Conservation (phyloP, 2,329 filamentous ascomycete genomes). For the Albifimbria verrucaria region DNA sequence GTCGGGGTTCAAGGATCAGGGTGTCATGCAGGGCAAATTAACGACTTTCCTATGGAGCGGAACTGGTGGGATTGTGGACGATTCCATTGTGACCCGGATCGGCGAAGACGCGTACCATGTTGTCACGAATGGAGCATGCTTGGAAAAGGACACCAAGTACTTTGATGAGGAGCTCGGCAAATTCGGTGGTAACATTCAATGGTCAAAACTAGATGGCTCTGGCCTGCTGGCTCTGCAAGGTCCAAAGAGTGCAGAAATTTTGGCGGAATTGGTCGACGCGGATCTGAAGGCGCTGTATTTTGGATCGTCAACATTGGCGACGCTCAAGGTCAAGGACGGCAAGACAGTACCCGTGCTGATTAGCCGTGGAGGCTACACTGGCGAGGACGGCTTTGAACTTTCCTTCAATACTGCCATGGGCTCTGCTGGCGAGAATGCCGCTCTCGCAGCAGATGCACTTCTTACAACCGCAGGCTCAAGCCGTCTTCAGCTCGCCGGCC, state of each 20-base stretch:
- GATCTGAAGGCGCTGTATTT: slow-evolving; percentile 74
- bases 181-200: slow-evolving; percentile 54
- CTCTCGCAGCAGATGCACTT: slow-evolving; percentile 65
- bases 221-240: slow-evolving; percentile 90
- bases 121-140: slow-evolving; percentile 90
- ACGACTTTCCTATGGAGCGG: slow-evolving; percentile 75
- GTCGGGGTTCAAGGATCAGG: slow-evolving; percentile 62
- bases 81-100: slow-evolving; percentile 86
- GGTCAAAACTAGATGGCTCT: slow-evolving; percentile 67
- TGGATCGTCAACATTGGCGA: slow-evolving; percentile 67
- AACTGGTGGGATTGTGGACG: slow-evolving; percentile 90
- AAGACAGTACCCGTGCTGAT: slow-evolving; percentile 53
- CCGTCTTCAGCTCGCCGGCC: slow-evolving; percentile 73
- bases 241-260: slow-evolving; percentile 67
- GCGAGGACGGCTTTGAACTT: slow-evolving; percentile 97
- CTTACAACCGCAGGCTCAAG: slow-evolving; percentile 60
- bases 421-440: slow-evolving; percentile 32
- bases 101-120: slow-evolving; percentile 77
- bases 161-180: slow-evolving; percentile 64
- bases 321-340: slow-evolving; percentile 59
- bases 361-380: slow-evolving; percentile 90
- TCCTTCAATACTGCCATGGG: slow-evolving; percentile 58
- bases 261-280: slow-evolving; percentile 58
- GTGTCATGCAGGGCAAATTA: slow-evolving; percentile 69
- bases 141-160: slow-evolving; percentile 83